Conservation (phyloP, 192 early-diverging fungal genomes). For the Geosiphon pyriformis region DNA sequence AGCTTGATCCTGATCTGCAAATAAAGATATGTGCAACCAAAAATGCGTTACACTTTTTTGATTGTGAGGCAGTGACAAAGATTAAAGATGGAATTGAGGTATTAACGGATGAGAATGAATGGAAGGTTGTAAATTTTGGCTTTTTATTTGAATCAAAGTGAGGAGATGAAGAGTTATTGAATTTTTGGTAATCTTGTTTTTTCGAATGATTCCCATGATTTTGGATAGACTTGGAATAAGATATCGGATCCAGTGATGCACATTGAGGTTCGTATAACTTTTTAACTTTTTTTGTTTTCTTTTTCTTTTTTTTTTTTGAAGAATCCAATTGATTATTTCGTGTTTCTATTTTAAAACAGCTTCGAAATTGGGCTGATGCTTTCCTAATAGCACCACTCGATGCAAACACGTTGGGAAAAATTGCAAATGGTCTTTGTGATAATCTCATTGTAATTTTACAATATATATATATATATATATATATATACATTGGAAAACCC, state of each 20-base stretch:
- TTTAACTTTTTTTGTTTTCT: neutral
- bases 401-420: constrained; percentile 90
- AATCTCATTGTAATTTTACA: constrained; percentile 66
- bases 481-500: too few relatives aligned
- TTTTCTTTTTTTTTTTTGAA: neutral
- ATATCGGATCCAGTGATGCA: constrained; percentile 90
- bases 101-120: constrained; percentile 85
- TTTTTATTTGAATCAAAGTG: neutral
- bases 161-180: neutral
- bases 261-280: constrained; percentile 61
- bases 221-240: constrained; percentile 62
- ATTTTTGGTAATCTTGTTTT: neutral
- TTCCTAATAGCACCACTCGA: constrained; percentile 86
- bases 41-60: constrained; percentile 86
- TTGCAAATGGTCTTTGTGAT: constrained; percentile 88
- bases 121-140: constrained; percentile 48
- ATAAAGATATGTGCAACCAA: constrained; percentile 76
- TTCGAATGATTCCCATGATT: neutral
- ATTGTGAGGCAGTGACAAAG: constrained; percentile 43
- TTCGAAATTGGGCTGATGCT: constrained; percentile 93
- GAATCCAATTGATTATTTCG: neutral
- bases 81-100: constrained; percentile 39
- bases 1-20: constrained; percentile 20
- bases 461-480: too few relatives aligned
- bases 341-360: constrained; percentile 34